Percentiles rank a stretch among this genome's conserved stretches.
phyloP scores from a whole-genome alignment of 2,329 filamentous ascomycete species.

The Aspergillus amoenus region DNA sequence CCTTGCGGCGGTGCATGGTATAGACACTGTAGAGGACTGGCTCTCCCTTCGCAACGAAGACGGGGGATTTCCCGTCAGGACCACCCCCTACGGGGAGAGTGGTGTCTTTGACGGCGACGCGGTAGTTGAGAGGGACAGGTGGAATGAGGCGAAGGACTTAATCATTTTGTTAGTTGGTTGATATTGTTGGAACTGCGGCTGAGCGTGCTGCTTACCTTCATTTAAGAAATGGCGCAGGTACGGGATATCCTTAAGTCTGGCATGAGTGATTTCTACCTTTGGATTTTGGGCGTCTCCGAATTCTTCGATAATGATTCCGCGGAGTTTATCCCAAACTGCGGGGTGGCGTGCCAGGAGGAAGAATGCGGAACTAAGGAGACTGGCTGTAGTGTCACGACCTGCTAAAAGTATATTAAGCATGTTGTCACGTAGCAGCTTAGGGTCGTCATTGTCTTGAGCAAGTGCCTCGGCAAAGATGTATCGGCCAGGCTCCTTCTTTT shows the following conservation, averaged over 20 bases:
- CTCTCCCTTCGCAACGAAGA: slow-evolving; percentile 66
- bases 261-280: slow-evolving; percentile 42
- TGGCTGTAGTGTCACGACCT: slow-evolving; percentile 54
- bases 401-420: slow-evolving; percentile 54
- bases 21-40: slow-evolving; percentile 67
- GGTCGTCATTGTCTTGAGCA: slow-evolving; percentile 47
- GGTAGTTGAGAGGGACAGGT: slow-evolving; percentile 47
- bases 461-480: slow-evolving; percentile 54
- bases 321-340: slow-evolving; percentile 37
- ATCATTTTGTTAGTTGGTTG: slow-evolving; percentile 1
- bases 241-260: slow-evolving; percentile 41
- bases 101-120: slow-evolving; percentile 43
- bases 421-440: slow-evolving; percentile 47
- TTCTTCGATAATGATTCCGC: slow-evolving; percentile 33
- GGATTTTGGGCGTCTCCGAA: slow-evolving; percentile 44
- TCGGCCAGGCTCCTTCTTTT: slow-evolving; percentile 30
- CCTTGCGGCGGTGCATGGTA: slow-evolving; percentile 68
- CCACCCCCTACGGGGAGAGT: slow-evolving; percentile 57
- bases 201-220: slow-evolving; percentile 25
- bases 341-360: slow-evolving; percentile 47
- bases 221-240: slow-evolving; percentile 43
- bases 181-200: neutral
- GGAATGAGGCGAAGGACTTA: slow-evolving; percentile 46
- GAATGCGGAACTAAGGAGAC: slow-evolving; percentile 46
- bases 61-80: slow-evolving; percentile 55